Conservation (phyloP, 352 stramenopile genomes). For the Albugo candida region DNA sequence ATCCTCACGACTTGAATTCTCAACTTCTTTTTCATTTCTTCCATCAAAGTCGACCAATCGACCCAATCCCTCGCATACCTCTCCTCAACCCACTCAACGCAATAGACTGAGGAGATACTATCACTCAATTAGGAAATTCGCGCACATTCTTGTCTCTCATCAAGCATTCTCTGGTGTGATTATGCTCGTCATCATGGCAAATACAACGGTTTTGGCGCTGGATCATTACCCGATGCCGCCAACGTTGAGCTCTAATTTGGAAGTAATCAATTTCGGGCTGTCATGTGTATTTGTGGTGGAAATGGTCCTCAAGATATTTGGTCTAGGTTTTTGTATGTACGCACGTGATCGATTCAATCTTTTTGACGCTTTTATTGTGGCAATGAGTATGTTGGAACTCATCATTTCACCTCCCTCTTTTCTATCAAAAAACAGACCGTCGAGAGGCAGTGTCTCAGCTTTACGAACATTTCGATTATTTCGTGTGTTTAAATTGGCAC, state of each 20-base stretch:
- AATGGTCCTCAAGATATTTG: conserved; percentile 71
- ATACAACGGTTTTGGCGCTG: conserved; percentile 57
- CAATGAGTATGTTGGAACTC: conserved; percentile 48
- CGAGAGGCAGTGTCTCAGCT: conserved; percentile 55
- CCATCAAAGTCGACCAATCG: not conserved
- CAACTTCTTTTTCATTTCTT: not conserved
- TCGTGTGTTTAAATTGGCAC: conserved; percentile 87
- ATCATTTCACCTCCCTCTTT: conserved; percentile 48
- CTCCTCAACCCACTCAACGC: conserved; percentile 3
- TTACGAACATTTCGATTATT: conserved; percentile 83
- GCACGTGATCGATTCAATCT: conserved; percentile 55
- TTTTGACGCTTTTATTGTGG: conserved; percentile 78
- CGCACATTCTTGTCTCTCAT: conserved; percentile 12
- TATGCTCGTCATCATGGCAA: conserved; percentile 65
- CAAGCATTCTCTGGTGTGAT: conserved; percentile 27
- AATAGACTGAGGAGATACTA: conserved; percentile 12
- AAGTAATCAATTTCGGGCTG: conserved; percentile 65
- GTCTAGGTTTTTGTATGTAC: conserved; percentile 58
- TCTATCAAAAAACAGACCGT: conserved; percentile 22
- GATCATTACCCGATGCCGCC: conserved; percentile 66
- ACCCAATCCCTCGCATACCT: not conserved
- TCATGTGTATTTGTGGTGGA: conserved; percentile 55
- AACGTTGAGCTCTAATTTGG: conserved; percentile 25
- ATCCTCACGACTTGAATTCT: not conserved
- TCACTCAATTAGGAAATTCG: conserved; percentile 1